Conservation (phyloP, 768 basidiomycete genomes). For the Mycena crocata region DNA sequence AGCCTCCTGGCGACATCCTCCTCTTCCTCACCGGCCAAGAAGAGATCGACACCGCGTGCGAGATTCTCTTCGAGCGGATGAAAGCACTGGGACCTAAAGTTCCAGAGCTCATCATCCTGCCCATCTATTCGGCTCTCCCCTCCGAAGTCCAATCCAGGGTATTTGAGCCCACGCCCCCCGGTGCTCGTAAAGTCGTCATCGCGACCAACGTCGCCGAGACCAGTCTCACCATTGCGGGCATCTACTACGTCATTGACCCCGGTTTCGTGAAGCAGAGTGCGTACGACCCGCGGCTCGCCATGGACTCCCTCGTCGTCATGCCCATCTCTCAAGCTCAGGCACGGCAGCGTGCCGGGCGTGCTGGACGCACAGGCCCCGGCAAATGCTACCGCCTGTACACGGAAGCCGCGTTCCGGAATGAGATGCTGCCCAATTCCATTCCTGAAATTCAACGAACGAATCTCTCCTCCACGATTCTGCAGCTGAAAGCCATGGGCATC, state of each 20-base stretch:
- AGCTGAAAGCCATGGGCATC: conserved; percentile 98
- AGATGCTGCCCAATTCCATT: conserved; percentile 97
- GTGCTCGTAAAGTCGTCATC: conserved; percentile 98
- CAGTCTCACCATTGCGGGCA: conserved; percentile 96
- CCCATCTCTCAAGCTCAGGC: conserved; percentile 99
- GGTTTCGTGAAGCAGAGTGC: conserved; percentile 99
- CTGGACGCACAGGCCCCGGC: conserved; percentile 97
- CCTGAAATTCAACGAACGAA: conserved; percentile 98
- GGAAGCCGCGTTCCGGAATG: conserved; percentile 97
- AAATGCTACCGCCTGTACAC: conserved; percentile 99
- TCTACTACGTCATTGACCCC: conserved; percentile 99
- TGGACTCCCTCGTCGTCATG: conserved; percentile 99
- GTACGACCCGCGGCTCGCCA: conserved; percentile 95
- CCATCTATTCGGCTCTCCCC: conserved; percentile 97
- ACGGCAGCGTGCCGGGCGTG: conserved; percentile 94
- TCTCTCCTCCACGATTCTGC: conserved; percentile 90
- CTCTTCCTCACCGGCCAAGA: conserved; percentile 99
- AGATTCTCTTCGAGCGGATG: conserved; percentile 98
- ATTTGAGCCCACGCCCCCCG: conserved; percentile 97
- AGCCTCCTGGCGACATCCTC: conserved; percentile 95
- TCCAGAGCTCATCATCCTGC: conserved; percentile 95
- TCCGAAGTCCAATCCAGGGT: conserved; percentile 98
- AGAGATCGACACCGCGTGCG: conserved; percentile 97
- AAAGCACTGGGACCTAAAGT: conserved; percentile 99
- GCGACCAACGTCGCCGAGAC: conserved; percentile 99